Base-by-base conservation (phyloP, 2,329 filamentous ascomycete species). In the Bipolaris cookei region DNA sequence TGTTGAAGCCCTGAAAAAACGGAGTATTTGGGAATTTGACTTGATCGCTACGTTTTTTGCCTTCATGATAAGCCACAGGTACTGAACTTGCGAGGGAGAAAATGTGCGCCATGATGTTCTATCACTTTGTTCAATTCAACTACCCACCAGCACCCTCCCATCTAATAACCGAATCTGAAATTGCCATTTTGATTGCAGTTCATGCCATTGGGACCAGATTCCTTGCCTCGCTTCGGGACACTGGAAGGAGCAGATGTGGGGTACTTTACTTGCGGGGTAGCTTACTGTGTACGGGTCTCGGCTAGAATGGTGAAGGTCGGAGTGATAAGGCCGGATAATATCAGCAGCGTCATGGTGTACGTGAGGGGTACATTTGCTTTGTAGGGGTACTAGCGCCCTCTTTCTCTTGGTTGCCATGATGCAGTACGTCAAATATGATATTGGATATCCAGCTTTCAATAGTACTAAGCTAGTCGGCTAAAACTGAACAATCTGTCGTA, bases 1-100 rank as follows among this genome's bases (percentile, higher is more conserved):
- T 70, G 58, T 79, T 77, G 65, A 79, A 78, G 6, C 78, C 78
- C 48, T 74, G 65, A 56, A 78, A 78, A 56, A 75, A 73, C 1
- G 61, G 62, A 6, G 62, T 71, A 14, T 72, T 65, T 5, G 72
- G 72, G 49, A 72, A 75, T 30, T 73, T 74, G 41, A 74, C 67
- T 58, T 72, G 66, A 25, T 69, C 67, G 8, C 58, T 69, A 1
- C 51, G 59, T 4, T 58, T 61, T 2, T 54, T 68, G 23, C 71
- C 71, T 23, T 68, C 62, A 25, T 63, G 43, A 37, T 75, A 75
- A 5, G 68, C 63, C 45, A 69, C 58, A 16, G 57, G 45, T 25
- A 68, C 54, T 7, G 70, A 67, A 28, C 61, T 48, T 7, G 71
- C 66, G n/a, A 73, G 68, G 6, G 70, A 72, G 51, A 74, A 74